These are phyloP conservation scores for Vickermania ingenoplastis DNA, from an alignment of 208 protist species.

Conservation along the genomic window DNA sequence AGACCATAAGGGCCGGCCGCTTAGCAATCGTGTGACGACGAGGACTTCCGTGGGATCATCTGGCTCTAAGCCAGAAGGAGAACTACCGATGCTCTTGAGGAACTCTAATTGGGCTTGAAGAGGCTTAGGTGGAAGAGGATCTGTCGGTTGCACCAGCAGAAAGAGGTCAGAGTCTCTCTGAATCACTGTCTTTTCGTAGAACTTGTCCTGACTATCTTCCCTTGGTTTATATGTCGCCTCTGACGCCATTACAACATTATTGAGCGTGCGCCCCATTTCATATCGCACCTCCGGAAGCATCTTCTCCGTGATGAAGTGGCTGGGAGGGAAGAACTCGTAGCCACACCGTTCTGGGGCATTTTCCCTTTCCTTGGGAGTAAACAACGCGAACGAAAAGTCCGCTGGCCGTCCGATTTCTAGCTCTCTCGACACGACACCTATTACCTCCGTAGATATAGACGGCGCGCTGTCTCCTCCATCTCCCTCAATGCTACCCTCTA, in stretches of 20 bases:
- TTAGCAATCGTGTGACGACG: conserved; percentile 31
- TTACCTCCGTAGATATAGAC: conserved; percentile 17
- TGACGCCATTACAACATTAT: conserved; percentile 12
- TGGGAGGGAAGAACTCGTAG: conserved; percentile 48
- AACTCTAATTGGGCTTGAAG: conserved; percentile 18
- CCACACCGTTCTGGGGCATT: conserved; percentile 26
- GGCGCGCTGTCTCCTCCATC: neutral
- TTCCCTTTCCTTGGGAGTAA: conserved; percentile 19
- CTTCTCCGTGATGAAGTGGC: conserved; percentile 36
- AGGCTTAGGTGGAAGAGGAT: conserved; percentile 22
- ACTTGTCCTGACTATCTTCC: too few species aligned
- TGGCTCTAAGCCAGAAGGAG: conserved; percentile 11
- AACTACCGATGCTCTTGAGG: conserved; percentile 10
- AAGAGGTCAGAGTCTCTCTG: too few species aligned
- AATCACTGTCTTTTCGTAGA: too few species aligned
- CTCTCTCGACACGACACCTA: conserved; percentile 74
- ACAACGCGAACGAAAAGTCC: conserved; percentile 61
- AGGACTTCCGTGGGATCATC: conserved; percentile 39
- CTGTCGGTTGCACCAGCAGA: conserved; percentile 19
- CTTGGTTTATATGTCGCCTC: too few species aligned
- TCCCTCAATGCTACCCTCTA: conserved; percentile 3
- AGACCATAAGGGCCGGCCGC: conserved; percentile 53
- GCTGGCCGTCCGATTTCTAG: conserved; percentile 53
- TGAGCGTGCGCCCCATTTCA: conserved; percentile 26
- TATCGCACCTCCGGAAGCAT: conserved; percentile 38